Evolutionary conservation across 257 asterid species (phyloP), one percentile per base, ranked within the genome.

Genomic region (Buddleja alternifolia): DNA sequence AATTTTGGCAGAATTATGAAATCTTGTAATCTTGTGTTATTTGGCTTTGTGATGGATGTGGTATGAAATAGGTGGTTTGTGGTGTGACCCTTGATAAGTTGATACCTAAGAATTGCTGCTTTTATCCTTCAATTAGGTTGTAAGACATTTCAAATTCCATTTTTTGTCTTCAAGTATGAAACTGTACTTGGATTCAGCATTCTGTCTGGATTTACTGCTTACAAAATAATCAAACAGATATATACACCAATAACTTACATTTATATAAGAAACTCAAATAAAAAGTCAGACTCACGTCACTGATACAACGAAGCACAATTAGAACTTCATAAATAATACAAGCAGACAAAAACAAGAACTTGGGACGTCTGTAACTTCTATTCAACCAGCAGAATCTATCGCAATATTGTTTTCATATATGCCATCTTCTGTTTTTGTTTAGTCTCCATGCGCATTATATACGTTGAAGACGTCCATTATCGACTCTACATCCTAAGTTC

Each of bases 371-470:
- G 60, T n/a, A n/a, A n/a, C n/a, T 19, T 56, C 54, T 5, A 23
- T 10, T 40, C 8, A 11, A 21, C 32, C n/a, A 23, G 8, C 29
- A 39, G 37, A 71, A 11, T 14, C 44, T 46, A 46, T 42, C 29
- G 5, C 40, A 32, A 3, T 48, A 0, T 36, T 24, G 20, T 11
- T 16, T 16, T 69, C 32, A 0, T 36, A 58, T 60, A 72, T 77
- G 72, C 82, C 44, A 47, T 16, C 0, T 34, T 77, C 67, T 73
- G 76, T 73, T 46, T 55, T 45, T 24, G 58, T 23, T 21, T 51
- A 10, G 56, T 19, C 34, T 16, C 67, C 42, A 21, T 11, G 40
- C 15, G 24, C 6, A 44, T 62, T 44, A 62, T 39, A 62, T 23
- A 62, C 10, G 8, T 44, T 21, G 2, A 52, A 17, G 3, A 29